Evolutionary conservation across 805 yeast genomes (phyloP), one percentile per base, ranked within the genome.

Genomic region (Teunomyces gatunensis): DNA sequence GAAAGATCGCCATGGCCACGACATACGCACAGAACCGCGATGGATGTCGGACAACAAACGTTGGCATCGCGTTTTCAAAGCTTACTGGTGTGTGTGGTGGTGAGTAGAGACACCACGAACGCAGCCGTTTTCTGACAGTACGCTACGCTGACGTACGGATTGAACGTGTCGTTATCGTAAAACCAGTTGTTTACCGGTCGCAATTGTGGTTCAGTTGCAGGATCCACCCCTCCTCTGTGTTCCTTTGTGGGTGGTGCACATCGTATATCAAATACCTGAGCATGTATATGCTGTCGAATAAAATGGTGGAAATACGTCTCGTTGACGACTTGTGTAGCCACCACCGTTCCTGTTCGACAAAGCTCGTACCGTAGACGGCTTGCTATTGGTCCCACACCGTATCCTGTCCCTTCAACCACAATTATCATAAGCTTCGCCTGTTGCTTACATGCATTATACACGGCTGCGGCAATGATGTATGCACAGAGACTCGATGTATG

Each of bases 401-500:
- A 9, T 12, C 40, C 17, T 2, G 28, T 23, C 6, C 17, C 28
- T n/a, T 37, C 40, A 15, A 37, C 40, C 40, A 37, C 40, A 6
- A 37, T 23, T n/a, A 37, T 23, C 17, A 6, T 17, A 13, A 37
- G 28, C 29, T 23, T 15, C 17, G 4, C 5, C 11, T 13, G 12
- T 17, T 7, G 12, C 11, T 5, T 21, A 9, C 15, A 23, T 25
- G 11, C 10, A 23, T n/a, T 15, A 11, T 21, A 37, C 9, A 37
- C 25, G 17, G 40, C 23, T 12, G 40, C 40, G 5, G 40, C 40
- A 6, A 37, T 37, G 5, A 37, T 21, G 39, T 30, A 33, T 40
- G 30, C 37, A 33, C 25, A 30, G 37, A 47, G 18, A 28, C 42
- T 17, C 33, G 40, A 37, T n/a, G 40, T 13, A 15, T 37, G 40